Evolutionary conservation across 305 asterid species (phyloP).

Genomic region (Fraxinus xanthoxyloides): DNA sequence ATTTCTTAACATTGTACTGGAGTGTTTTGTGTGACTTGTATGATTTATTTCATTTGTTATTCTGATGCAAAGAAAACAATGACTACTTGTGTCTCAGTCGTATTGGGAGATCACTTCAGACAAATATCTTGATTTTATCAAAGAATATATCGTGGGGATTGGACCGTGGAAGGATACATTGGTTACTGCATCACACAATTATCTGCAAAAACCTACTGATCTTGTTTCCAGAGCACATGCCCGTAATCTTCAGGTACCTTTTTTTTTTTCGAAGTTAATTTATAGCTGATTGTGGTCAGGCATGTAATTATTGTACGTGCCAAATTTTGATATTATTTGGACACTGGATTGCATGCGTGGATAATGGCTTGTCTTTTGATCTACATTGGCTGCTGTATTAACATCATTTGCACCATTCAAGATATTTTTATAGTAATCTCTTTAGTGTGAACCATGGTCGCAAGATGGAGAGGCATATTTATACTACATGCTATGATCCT

Average conservation of each 20-base stretch:
- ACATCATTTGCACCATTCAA: neutral
- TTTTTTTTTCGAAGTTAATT: neutral
- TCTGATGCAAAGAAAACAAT: slow-evolving; percentile 11
- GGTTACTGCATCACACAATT: slow-evolving; percentile 52
- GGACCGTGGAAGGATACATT: slow-evolving; percentile 96
- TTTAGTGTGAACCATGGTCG: neutral
- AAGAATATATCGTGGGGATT: slow-evolving; percentile 78
- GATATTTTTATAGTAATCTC: neutral
- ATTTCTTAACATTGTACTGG: neutral
- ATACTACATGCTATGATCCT: too few species aligned
- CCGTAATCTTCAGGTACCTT: slow-evolving; percentile 81
- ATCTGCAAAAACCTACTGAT: slow-evolving; percentile 58
- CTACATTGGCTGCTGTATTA: neutral
- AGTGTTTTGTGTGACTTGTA: neutral
- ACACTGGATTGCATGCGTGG: neutral
- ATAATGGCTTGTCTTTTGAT: neutral
- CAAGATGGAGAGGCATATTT: neutral
- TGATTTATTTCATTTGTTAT: neutral
- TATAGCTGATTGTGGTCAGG: neutral
- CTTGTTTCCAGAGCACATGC: slow-evolving; percentile 92
- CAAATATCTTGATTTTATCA: slow-evolving; percentile 68
- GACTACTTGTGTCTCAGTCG: slow-evolving; percentile 45
- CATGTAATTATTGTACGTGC: neutral
- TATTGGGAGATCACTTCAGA: slow-evolving; percentile 88
- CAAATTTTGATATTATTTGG: neutral